These are phyloP conservation scores for Ophiosphaerella narmari DNA, from an alignment of 2,329 filamentous ascomycete species.

Conservation along the genomic window DNA sequence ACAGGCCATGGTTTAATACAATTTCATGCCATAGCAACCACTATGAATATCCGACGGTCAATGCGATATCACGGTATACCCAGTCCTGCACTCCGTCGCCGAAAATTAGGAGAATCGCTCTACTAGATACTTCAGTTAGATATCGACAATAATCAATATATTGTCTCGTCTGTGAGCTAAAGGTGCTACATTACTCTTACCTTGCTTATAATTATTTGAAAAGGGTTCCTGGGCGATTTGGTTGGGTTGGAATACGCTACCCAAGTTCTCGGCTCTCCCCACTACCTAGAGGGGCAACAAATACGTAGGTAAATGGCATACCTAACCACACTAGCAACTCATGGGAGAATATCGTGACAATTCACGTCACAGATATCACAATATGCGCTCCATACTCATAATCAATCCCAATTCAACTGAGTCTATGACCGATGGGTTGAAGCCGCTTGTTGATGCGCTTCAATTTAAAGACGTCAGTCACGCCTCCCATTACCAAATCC, in stretches of 20 bases:
- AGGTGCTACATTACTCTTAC: no score
- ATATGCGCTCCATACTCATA: constrained; percentile 63
- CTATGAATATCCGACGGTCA: background rate
- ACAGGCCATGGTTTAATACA: constrained; percentile 16
- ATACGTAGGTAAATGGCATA: background rate
- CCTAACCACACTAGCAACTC: constrained; percentile 2
- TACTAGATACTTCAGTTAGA: no score
- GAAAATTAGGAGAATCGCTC: no score
- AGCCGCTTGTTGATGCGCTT: constrained; percentile 53
- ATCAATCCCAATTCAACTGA: constrained; percentile 80
- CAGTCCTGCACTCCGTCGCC: background rate
- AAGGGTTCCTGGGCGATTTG: no score
- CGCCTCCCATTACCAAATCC: constrained; percentile 25
- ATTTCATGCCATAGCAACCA: no score
- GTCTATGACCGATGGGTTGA: constrained; percentile 72
- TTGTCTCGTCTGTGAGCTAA: background rate
- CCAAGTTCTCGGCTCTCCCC: background rate
- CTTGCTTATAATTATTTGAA: no score
- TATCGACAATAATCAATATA: background rate
- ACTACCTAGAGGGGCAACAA: constrained; percentile 20
- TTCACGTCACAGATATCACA: constrained; percentile 26
- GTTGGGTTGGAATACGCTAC: no score
- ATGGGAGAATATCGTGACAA: constrained; percentile 35
- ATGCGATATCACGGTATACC: background rate
- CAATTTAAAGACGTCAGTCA: constrained; percentile 50